Percentiles rank a stretch among this genome's conserved stretches.
Conservation (phyloP, 352 stramenopile genomes). For the Phytophthora meadii region DNA sequence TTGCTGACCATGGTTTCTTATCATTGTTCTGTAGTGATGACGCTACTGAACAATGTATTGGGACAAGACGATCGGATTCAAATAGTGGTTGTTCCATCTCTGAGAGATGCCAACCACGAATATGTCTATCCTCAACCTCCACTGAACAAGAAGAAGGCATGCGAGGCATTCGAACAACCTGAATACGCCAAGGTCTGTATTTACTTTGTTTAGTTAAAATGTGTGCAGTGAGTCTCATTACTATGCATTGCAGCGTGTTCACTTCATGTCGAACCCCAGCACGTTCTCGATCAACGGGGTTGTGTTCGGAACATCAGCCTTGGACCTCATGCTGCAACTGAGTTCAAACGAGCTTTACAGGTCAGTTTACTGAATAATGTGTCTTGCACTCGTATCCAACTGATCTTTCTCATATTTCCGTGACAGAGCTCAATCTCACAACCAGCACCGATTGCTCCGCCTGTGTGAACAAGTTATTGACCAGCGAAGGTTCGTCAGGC, state of each 20-base stretch:
- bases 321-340: slow-evolving; percentile 92
- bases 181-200: slow-evolving; percentile 69
- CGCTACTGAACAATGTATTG: slow-evolving; percentile 72
- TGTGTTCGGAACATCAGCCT: slow-evolving; percentile 92
- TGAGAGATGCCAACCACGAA: slow-evolving; percentile 96
- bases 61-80: slow-evolving; percentile 59
- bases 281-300: slow-evolving; percentile 96
- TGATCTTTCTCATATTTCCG: neutral
- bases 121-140: slow-evolving; percentile 95
- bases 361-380: slow-evolving; percentile 19
- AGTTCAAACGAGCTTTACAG: slow-evolving; percentile 84
- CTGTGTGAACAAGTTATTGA: slow-evolving; percentile 84
- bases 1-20: slow-evolving; percentile 1
- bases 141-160: slow-evolving; percentile 88
- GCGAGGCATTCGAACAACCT: slow-evolving; percentile 63
- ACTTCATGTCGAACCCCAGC: slow-evolving; percentile 96
- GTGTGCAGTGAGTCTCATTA: slow-evolving; percentile 6
- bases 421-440: slow-evolving; percentile 51
- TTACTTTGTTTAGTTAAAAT: neutral
- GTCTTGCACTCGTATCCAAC: neutral
- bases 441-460: slow-evolving; percentile 79
- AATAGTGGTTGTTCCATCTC: slow-evolving; percentile 95
- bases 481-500: slow-evolving; percentile 65
- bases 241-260: slow-evolving; percentile 72
- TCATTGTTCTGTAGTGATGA: slow-evolving; percentile 64